Evolutionary conservation across 1,139 yeast species (phyloP).

Genomic region (Zygotorulaspora mrakii): DNA sequence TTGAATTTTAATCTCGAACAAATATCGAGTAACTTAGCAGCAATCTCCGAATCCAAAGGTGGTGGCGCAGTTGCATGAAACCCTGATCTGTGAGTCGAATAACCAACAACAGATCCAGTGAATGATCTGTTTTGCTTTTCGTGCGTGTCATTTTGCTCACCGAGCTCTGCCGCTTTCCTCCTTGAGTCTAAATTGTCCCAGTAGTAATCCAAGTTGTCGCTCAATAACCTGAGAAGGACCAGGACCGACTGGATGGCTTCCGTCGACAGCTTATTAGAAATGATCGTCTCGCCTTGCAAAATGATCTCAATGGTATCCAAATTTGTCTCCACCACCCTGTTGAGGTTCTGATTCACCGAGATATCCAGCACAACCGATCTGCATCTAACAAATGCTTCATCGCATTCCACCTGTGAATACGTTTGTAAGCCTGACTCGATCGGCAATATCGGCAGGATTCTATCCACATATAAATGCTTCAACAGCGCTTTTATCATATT

Average conservation of each 20-base stretch:
- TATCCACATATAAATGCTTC: slow-evolving; percentile 21
- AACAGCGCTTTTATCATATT: slow-evolving; percentile 20
- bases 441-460: slow-evolving; percentile 23
- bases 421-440: slow-evolving; percentile 20
- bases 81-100: slow-evolving; percentile 30
- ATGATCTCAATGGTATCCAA: slow-evolving; percentile 25
- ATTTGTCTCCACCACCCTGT: slow-evolving; percentile 20
- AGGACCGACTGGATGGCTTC: slow-evolving; percentile 27
- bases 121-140: slow-evolving; percentile 20
- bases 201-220: slow-evolving; percentile 30
- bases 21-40: slow-evolving; percentile 22
- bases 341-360: slow-evolving; percentile 23
- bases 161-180: slow-evolving; percentile 5
- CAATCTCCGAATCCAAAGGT: slow-evolving; percentile 23
- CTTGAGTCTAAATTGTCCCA: slow-evolving; percentile 25
- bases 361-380: slow-evolving; percentile 27
- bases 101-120: slow-evolving; percentile 27
- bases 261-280: slow-evolving; percentile 16
- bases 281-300: slow-evolving; percentile 19
- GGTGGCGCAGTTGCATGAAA: slow-evolving; percentile 29
- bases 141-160: slow-evolving; percentile 6
- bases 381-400: slow-evolving; percentile 23
- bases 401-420: slow-evolving; percentile 29
- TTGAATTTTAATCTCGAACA: slow-evolving; percentile 28
- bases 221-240: slow-evolving; percentile 27